These are phyloP conservation scores for Rhodomyrtus psidioides DNA, from an alignment of 441 rosid genomes.

Conservation along the genomic window DNA sequence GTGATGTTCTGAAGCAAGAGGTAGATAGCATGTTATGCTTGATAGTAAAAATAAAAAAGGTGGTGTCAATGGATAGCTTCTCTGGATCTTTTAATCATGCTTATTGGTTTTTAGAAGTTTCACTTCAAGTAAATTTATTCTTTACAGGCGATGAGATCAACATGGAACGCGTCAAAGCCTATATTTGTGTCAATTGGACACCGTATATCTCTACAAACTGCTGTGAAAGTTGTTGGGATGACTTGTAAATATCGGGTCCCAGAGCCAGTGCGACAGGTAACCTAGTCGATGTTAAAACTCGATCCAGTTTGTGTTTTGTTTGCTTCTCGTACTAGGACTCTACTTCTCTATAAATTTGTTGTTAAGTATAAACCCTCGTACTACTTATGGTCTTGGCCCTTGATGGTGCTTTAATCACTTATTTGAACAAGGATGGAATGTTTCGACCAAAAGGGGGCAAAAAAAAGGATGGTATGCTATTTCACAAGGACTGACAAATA, in stretches of 20 bases:
- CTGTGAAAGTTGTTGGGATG: slow-evolving; percentile 50
- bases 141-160: slow-evolving; percentile 60
- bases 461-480: neutral
- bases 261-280: slow-evolving; percentile 89
- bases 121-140: neutral
- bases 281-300: neutral
- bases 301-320: neutral
- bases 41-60: neutral
- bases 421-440: neutral
- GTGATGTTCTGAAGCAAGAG: neutral
- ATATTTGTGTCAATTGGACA: slow-evolving; percentile 82
- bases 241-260: slow-evolving; percentile 81
- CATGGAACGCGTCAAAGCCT: slow-evolving; percentile 45
- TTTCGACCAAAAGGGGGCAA: too few species aligned
- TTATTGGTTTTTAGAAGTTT: neutral
- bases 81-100: neutral
- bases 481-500: neutral
- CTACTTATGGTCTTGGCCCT: neutral
- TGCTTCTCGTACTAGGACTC: neutral
- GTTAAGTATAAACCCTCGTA: neutral
- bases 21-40: neutral
- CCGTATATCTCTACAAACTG: slow-evolving; percentile 65
- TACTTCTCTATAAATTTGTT: neutral
- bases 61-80: neutral
- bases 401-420: neutral